phyloP scores from a whole-genome alignment of 2,329 filamentous ascomycete species.

The Colletotrichum sp. region DNA sequence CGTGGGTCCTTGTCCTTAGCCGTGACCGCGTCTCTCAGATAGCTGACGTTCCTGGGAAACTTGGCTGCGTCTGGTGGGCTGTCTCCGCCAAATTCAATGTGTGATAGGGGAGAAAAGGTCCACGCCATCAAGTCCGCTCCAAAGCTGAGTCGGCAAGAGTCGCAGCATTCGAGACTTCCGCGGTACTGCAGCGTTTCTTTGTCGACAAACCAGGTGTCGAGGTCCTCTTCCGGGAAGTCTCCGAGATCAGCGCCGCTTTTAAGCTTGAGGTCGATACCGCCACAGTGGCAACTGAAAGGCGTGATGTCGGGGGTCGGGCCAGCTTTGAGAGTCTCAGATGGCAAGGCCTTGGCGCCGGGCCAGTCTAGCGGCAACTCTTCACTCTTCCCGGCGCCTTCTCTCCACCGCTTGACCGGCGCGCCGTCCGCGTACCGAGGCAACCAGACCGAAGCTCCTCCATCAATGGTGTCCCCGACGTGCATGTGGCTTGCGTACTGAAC shows the following conservation, averaged over 20 bases:
- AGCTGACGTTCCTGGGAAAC: constrained; percentile 33
- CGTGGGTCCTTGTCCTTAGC: constrained; percentile 32
- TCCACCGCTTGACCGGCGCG: constrained; percentile 29
- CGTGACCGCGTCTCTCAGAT: constrained; percentile 40
- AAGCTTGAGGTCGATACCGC: constrained; percentile 47
- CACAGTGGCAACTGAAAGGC: constrained; percentile 50
- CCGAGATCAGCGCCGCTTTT: constrained; percentile 31
- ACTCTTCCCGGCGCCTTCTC: constrained; percentile 20
- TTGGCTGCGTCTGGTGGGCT: background rate
- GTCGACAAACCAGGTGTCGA: constrained; percentile 47
- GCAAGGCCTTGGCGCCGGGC: constrained; percentile 23
- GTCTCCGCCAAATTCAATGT: constrained; percentile 37
- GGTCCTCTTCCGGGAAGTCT: constrained; percentile 30
- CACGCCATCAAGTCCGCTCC: constrained; percentile 50
- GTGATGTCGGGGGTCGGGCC: constrained; percentile 26
- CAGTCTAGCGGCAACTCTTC: constrained; percentile 35
- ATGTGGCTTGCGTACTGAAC: constrained; percentile 41
- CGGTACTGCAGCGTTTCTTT: constrained; percentile 44
- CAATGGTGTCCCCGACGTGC: constrained; percentile 54
- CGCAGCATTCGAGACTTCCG: constrained; percentile 47
- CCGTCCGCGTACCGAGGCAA: constrained; percentile 36
- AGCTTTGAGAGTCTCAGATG: constrained; percentile 1
- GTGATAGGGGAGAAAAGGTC: constrained; percentile 44
- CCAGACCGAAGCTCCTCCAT: constrained; percentile 57
- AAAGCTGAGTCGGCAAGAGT: constrained; percentile 48